Evolutionary conservation across 768 basidiomycete genomes (phyloP).

Genomic region (Mycena pura): DNA sequence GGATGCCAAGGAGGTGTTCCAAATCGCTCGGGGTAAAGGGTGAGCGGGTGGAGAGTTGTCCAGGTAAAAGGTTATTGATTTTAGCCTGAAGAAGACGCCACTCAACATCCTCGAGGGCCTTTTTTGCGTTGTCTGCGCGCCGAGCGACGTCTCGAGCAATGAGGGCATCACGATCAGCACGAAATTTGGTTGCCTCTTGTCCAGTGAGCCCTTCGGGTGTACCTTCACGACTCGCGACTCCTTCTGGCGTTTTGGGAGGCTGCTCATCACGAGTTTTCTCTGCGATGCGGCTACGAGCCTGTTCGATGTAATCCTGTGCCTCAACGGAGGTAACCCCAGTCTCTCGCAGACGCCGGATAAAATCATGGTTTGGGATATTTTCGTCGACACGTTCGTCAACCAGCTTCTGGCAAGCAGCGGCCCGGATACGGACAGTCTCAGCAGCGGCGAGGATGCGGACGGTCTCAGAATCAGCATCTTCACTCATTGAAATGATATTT

Average conservation of each 20-base stretch:
- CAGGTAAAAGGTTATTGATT: not conserved
- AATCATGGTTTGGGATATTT: not conserved
- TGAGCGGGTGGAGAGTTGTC: not conserved
- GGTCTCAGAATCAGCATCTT: not conserved
- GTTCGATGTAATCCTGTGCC: not conserved
- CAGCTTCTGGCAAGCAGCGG: not conserved
- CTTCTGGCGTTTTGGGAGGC: too few species aligned
- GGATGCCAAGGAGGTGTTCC: not conserved
- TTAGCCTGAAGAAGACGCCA: not conserved
- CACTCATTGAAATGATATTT: constrained; percentile 1
- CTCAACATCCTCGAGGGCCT: not conserved
- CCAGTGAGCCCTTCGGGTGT: not conserved
- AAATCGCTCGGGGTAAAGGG: not conserved
- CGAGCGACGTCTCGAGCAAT: not conserved
- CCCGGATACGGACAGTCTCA: not conserved
- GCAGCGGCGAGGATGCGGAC: not conserved
- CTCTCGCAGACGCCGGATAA: not conserved
- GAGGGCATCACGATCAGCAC: not conserved
- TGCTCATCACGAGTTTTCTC: too few species aligned
- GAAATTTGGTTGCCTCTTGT: not conserved
- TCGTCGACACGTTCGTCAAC: not conserved
- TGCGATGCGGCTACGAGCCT: not conserved
- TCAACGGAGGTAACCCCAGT: not conserved
- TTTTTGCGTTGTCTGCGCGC: not conserved
- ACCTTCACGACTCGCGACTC: not conserved